Base-by-base conservation (phyloP, 768 basidiomycete genomes). In the Scleroderma bovista region DNA sequence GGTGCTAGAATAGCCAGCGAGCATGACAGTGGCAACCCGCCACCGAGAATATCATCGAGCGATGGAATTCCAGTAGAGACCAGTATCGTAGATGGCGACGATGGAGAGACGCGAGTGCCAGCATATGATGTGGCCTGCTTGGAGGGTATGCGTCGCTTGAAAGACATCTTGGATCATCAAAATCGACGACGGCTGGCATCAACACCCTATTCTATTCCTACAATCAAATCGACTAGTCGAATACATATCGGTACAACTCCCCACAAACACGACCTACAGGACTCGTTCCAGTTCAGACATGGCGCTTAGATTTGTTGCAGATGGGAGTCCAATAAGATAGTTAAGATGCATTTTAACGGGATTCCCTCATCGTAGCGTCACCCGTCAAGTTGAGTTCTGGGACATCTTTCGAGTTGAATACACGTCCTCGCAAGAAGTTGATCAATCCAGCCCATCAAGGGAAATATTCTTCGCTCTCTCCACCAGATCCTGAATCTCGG, bases 41-140 rank as follows among this genome's bases (percentile, higher is more conserved):
- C 93, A 48, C 93, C 93, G 34, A 98, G 81, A 53, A 98, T 80
- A 63, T 98, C 96, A 67, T 99, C 96, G 19, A 99, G 75, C 12
- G 93, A 93, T 23, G 92, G 84, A 9, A 98, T 81, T 2, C 96
- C 96, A 5, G 90, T 90, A 1, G 94, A 94, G 7, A 79, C 82
- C 52, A 86, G 70, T 48, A 74, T 59, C 1, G 79, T 84, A 17
- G 75, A 70, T 33, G 74, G 64, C 4, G 84, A 80, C 26, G 75
- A 74, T 6, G 83, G 75, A 15, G 78, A 86, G 31, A 72, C 47
- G 32, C 78, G 80, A 38, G 84, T 84, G 12, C 84, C 86, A 13
- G 72, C 55, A 38, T 73, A 71, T 26, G 68, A 63, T 33, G 62
- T 62, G 9, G 67, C 53, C 36, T 73, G 72, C 56, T 78, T 81